These are phyloP conservation scores for Plenodomus tracheiphilus DNA, from an alignment of 2,329 filamentous ascomycete species.

Conservation along the genomic window DNA sequence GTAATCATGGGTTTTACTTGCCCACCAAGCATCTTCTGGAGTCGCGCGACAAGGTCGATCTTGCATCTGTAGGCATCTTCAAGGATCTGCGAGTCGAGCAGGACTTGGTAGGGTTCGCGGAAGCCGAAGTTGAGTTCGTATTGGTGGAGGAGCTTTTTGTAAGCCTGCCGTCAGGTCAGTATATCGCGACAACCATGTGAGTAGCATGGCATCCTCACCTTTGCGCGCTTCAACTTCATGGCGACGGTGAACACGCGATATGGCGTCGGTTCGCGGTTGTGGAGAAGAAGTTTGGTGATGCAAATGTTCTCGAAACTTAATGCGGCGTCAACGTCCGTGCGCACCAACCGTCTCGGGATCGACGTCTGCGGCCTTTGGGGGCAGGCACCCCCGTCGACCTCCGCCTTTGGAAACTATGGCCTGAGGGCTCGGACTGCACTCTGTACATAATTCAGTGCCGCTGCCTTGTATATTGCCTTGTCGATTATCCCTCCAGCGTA, in stretches of 20 bases:
- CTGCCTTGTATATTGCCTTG: constrained; percentile 1
- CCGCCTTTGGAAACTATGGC: constrained; percentile 16
- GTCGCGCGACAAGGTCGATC: constrained; percentile 76
- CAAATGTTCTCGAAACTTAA: constrained; percentile 14
- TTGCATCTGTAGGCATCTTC: constrained; percentile 80
- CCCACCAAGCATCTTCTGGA: constrained; percentile 84
- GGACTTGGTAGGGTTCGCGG: constrained; percentile 82
- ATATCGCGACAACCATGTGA: not conserved
- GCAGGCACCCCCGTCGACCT: constrained; percentile 17
- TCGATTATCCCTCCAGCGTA: not conserved
- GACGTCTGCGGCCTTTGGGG: constrained; percentile 13
- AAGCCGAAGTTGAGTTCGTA: constrained; percentile 88
- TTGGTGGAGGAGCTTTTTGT: constrained; percentile 91
- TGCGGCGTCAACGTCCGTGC: constrained; percentile 12
- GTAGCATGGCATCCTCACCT: constrained; percentile 12
- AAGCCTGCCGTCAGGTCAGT: constrained; percentile 64
- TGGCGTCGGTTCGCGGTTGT: constrained; percentile 4
- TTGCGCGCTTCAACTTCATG: constrained; percentile 41
- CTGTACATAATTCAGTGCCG: constrained; percentile 9
- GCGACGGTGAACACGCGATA: constrained; percentile 9
- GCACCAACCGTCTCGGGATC: constrained; percentile 1
- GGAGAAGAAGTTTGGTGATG: constrained; percentile 13
- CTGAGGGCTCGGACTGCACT: constrained; percentile 8
- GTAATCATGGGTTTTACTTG: constrained; percentile 85
- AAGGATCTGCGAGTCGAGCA: constrained; percentile 83